Evolutionary conservation across 805 yeast genomes (phyloP).

Genomic region (Yamadazyma sp.): DNA sequence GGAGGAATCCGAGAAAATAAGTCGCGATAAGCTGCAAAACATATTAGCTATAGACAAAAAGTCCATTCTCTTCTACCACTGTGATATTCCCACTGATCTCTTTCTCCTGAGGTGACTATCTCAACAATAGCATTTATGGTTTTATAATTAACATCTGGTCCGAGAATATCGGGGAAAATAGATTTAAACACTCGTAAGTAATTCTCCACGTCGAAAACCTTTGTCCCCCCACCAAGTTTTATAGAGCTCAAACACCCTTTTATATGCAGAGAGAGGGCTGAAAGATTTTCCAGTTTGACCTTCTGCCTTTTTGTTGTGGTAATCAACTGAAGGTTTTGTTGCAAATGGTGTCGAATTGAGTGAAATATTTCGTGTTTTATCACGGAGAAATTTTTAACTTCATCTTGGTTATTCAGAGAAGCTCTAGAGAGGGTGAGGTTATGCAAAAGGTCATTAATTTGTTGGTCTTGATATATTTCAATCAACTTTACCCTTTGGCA

Average conservation of each 20-base stretch:
- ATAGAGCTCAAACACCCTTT: constrained; percentile 16
- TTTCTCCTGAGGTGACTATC: constrained; percentile 19
- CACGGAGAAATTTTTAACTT: constrained; percentile 3
- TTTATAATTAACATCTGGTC: constrained; percentile 16
- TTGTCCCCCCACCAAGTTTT: constrained; percentile 5
- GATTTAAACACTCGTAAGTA: constrained; percentile 10
- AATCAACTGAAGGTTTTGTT: constrained; percentile 22
- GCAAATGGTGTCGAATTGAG: constrained; percentile 26
- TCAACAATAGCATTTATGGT: constrained; percentile 29
- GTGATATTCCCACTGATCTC: constrained; percentile 27
- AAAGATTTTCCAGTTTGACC: constrained; percentile 20
- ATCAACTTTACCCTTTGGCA: constrained; percentile 20
- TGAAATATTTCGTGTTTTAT: constrained; percentile 23
- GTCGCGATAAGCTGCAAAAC: constrained; percentile 8
- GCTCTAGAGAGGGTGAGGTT: constrained; percentile 14
- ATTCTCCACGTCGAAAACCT: constrained; percentile 12
- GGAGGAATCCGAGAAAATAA: constrained; percentile 6
- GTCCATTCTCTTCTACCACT: constrained; percentile 19
- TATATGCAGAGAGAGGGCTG: constrained; percentile 14
- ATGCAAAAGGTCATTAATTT: constrained; percentile 19
- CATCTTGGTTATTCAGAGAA: not conserved
- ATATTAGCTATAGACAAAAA: not conserved
- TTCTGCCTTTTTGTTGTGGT: constrained; percentile 23
- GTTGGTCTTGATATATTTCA: constrained; percentile 21
- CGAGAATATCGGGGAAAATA: constrained; percentile 10